A percentile compares a stretch with the other conserved stretches of the same genome.
Evolutionary conservation across 1,139 yeast species (phyloP).

Genomic region (Zygoascus meyerae): DNA sequence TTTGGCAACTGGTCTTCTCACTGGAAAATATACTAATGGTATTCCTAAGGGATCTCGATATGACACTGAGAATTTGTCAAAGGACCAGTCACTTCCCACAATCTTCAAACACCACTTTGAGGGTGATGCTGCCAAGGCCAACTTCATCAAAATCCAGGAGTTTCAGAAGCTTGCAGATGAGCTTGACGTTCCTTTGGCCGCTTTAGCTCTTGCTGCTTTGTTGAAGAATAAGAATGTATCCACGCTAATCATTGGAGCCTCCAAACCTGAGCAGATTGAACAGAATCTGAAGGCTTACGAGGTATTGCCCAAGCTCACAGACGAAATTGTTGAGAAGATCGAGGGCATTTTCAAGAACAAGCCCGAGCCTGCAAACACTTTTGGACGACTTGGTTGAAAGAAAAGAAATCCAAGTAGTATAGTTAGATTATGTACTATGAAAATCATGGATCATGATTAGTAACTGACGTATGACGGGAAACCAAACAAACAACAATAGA

Average conservation of each 20-base stretch:
- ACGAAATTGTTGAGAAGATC: slow-evolving; percentile 27
- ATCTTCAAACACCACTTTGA: slow-evolving; percentile 20
- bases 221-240: slow-evolving; percentile 30
- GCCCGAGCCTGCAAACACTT: slow-evolving; percentile 20
- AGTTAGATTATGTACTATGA: not conserved
- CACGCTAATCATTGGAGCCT: slow-evolving; percentile 35
- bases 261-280: slow-evolving; percentile 31
- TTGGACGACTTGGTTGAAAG: slow-evolving; percentile 17
- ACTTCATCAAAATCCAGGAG: slow-evolving; percentile 25
- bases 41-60: slow-evolving; percentile 31
- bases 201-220: slow-evolving; percentile 32
- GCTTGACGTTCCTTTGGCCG: slow-evolving; percentile 28
- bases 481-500: not conserved
- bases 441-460: not conserved
- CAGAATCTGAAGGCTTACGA: slow-evolving; percentile 32
- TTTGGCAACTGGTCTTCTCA: slow-evolving; percentile 31
- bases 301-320: slow-evolving; percentile 29
- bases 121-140: slow-evolving; percentile 23
- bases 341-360: slow-evolving; percentile 31
- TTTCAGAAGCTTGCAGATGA: slow-evolving; percentile 27
- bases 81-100: slow-evolving; percentile 11
- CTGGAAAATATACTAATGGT: slow-evolving; percentile 31
- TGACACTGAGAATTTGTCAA: slow-evolving; percentile 16
- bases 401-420: not conserved
- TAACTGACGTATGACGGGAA: not conserved